phyloP scores from a whole-genome alignment of 176 grass and related monocot species.

The Aegilops bicornis region DNA sequence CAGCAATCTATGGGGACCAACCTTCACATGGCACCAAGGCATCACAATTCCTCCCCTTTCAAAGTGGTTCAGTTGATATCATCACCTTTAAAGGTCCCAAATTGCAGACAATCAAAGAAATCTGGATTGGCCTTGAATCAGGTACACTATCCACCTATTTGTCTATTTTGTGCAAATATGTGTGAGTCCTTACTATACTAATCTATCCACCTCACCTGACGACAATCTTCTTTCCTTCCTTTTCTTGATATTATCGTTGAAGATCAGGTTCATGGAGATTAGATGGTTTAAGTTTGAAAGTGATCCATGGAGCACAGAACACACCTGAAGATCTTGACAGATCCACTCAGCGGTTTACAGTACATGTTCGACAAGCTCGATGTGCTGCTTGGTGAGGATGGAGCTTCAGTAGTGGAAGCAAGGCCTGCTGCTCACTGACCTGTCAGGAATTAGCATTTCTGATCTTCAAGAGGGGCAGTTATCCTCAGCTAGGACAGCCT shows the following conservation, averaged over 20 bases:
- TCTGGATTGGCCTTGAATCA: conserved; percentile 95
- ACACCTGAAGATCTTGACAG: conserved; percentile 23
- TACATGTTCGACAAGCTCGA: conserved; percentile 59
- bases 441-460: conserved; percentile 49
- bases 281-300: conserved; percentile 65
- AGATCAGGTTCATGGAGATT: conserved; percentile 94
- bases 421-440: conserved; percentile 42
- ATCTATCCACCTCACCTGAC: no score
- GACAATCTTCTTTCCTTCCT: not conserved
- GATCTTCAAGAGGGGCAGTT: conserved; percentile 36
- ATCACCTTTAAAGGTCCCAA: conserved; percentile 65
- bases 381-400: conserved; percentile 56
- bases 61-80: conserved; percentile 65
- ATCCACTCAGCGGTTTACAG: conserved; percentile 42
- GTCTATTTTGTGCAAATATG: not conserved
- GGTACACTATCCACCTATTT: conserved; percentile 30
- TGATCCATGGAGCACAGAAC: conserved; percentile 49
- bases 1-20: conserved; percentile 41
- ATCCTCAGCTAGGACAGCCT: conserved; percentile 21
- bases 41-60: conserved; percentile 43
- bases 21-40: conserved; percentile 19
- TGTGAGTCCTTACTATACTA: not conserved
- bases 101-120: conserved; percentile 63
- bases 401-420: conserved; percentile 60
- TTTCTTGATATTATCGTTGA: conserved; percentile 31